These are phyloP conservation scores for Cucurbita ficifolia DNA, from an alignment of 306 rosid genomes.

Conservation along the genomic window DNA sequence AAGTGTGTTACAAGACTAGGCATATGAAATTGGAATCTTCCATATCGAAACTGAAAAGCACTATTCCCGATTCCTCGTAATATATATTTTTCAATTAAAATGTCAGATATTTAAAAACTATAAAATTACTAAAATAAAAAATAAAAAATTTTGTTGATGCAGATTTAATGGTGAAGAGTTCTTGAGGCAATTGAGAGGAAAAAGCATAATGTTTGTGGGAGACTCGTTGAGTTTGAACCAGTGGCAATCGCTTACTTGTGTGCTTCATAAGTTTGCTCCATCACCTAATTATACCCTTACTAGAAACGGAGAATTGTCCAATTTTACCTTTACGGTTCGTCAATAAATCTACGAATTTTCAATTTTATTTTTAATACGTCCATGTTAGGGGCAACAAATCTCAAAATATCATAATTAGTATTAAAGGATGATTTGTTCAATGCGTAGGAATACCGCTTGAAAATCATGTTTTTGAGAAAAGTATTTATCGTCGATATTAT, in stretches of 20 bases:
- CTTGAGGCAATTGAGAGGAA: slow-evolving; percentile 15
- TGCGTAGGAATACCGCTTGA: slow-evolving; percentile 17
- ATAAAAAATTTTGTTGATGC: not conserved
- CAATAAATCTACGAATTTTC: no score
- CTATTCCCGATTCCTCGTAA: not conserved
- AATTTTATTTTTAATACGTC: no score
- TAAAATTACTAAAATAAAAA: not conserved
- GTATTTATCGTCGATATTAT: slow-evolving; percentile 29
- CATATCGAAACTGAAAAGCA: not conserved
- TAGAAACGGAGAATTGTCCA: slow-evolving; percentile 22
- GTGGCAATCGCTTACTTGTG: slow-evolving; percentile 33
- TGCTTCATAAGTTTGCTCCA: slow-evolving; percentile 22
- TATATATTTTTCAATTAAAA: no score
- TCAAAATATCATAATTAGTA: no score
- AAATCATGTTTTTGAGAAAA: slow-evolving; percentile 19
- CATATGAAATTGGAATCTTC: not conserved
- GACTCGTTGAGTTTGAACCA: slow-evolving; percentile 39
- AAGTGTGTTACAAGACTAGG: not conserved
- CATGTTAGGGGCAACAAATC: no score
- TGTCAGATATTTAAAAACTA: no score
- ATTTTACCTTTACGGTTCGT: slow-evolving; percentile 17
- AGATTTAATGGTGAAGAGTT: slow-evolving; percentile 23
- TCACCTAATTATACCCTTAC: slow-evolving; percentile 3
- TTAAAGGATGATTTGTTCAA: not conserved
- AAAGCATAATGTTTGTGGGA: slow-evolving; percentile 26